Evolutionary conservation across 495 filamentous ascomycete genomes (phyloP), one percentile per base, ranked within the genome.

Genomic region (Xylaria acuta): DNA sequence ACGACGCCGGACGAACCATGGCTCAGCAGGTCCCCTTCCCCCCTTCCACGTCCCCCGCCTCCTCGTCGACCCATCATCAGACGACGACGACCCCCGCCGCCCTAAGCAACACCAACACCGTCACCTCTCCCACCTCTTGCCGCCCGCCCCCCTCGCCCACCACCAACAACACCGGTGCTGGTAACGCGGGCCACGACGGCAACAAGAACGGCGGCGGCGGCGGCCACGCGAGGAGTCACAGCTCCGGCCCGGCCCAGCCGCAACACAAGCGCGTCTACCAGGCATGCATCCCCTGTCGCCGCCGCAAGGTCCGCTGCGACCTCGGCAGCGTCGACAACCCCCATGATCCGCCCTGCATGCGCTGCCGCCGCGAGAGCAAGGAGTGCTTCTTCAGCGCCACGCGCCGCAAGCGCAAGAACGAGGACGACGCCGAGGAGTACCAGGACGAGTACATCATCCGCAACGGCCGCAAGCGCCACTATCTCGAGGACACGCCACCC

Each of bases 361-460:
- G 96, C 78, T 99, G 96, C 81, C 90, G 94, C 32, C 90, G 96
- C 71, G 96, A 99, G 83, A 88, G 90, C 83, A 97, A 97, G 82
- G 91, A 97, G 75, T 99, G 96, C 85, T 95, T 90, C 86, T 98
- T 99, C 85, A 97, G 94, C 73, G 93, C 94, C n/a, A 98, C 95
- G 49, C 87, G 95, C 58, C 88, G 96, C 74, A 98, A 98, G 89
- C 88, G 93, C 76, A 97, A 97, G 84, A 84, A 86, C 64, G 92
- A 94, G 70, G 90, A 87, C 34, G 83, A 86, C n/a, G 80, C 77
- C 40, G 85, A 89, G 69, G 82, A 75, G 65, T 86, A 63, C 78
- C 86, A 60, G 78, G 88, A 84, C 63, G 87, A 89, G 22, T 89
- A 88, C 76, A 86, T 84, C 41, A 70, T 86, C 43, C 82, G 86